Base-by-base conservation (phyloP, 768 basidiomycete species). In the Mycena maculata region DNA sequence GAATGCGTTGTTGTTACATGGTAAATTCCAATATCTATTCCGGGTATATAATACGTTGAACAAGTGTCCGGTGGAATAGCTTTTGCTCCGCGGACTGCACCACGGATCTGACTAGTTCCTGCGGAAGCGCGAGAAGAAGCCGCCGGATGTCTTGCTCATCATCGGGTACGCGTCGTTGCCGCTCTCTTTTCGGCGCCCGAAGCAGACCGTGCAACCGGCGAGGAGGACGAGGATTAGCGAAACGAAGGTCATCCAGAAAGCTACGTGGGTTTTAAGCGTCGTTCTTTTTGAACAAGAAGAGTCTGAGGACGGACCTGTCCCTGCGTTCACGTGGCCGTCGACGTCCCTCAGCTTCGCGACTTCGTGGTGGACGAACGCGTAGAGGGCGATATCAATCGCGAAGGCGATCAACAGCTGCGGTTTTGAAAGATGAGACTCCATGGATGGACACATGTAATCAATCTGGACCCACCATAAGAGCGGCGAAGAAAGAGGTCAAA, bases 371-470 rank as follows among this genome's bases (percentile, higher is more conserved):
- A 70, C 63, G 12, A 52, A 28, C 20, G 57, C 69, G 57, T 20
- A 70, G 9, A 72, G 58, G 3, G 69, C 71, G 56, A 72, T 65
- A 42, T 72, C 71, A 23, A 72, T 67, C 20, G 69, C 69, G 63
- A 70, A 72, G 0, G 69, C 65, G 41, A 72, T 67, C 11, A 72
- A 28, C 3, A 70, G 65, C 69, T 70, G 50, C 20, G 20, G 4
- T 10, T 11, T 7, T 30, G 27, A 49, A 3, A 39, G 52, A 11
- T 6, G 13, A n/a, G 7, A 13, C 0, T n/a, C 33, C 8, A 36
- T 13, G 13, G n/a, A n/a, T n/a, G n/a, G n/a, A n/a, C n/a, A 8
- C 15, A 22, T 16, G n/a, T 11, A 28, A 18, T 0, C 3, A 20
- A 25, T 20, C 12, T 16, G 6, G 16, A 47, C 57, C 15, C 9